Percentiles rank a stretch among this genome's conserved stretches.
These are phyloP conservation scores for Arthrobotrys pseudoclavata DNA, from an alignment of 2,329 filamentous ascomycete genomes.

Conservation along the genomic window DNA sequence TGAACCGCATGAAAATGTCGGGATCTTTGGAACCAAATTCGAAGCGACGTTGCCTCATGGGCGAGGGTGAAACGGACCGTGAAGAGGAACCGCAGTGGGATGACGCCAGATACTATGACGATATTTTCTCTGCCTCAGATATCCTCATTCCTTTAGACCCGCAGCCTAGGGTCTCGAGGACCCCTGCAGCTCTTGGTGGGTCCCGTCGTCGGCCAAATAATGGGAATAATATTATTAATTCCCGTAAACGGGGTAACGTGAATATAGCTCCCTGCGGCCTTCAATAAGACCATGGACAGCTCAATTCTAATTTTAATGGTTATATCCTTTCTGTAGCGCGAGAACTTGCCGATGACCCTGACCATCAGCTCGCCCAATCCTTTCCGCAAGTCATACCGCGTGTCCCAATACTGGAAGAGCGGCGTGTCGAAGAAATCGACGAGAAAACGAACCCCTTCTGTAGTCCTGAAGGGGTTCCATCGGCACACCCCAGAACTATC, in stretches of 20 bases:
- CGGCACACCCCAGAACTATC: not conserved
- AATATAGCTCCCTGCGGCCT: no score
- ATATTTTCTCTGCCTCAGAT: not conserved
- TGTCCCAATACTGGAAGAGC: slow-evolving; percentile 1
- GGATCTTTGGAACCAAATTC: not conserved
- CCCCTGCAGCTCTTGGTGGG: not conserved
- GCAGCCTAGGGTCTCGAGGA: not conserved
- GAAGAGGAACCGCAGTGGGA: slow-evolving; percentile 11
- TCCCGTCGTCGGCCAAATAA: not conserved
- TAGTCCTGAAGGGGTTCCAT: not conserved
- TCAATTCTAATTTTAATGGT: not conserved
- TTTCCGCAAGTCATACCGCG: not conserved
- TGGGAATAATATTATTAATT: not conserved
- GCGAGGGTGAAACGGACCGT: not conserved
- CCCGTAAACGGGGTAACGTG: slow-evolving; percentile 1
- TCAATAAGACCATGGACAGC: not conserved
- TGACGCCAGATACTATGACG: not conserved
- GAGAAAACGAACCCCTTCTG: slow-evolving; percentile 11
- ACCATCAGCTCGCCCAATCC: not conserved
- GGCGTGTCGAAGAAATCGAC: slow-evolving; percentile 2
- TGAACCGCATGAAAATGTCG: not conserved
- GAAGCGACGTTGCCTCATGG: slow-evolving; percentile 6
- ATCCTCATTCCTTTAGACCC: not conserved
- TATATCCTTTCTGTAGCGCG: not conserved
- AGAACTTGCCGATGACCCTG: not conserved